Base-by-base conservation (phyloP, 257 asterid genomes). In the Rubia yunnanensis region DNA sequence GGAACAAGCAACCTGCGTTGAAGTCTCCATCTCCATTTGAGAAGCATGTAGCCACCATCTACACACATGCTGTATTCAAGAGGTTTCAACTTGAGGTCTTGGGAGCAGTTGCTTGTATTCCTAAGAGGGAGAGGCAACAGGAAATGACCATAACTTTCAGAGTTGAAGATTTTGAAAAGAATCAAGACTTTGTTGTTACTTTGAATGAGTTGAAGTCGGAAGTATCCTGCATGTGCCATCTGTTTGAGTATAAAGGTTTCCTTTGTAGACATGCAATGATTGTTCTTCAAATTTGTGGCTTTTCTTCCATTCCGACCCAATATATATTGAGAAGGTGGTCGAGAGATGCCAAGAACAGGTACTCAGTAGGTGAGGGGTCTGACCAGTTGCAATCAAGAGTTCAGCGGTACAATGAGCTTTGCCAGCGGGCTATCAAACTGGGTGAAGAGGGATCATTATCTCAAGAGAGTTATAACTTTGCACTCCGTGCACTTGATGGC, bases 11-110 rank as follows among this genome's bases (percentile, higher is more conserved):
- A 76, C 96, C 95, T 23, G 79, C 87, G 61, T 76, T 92, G 81
- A 89, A 80, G 74, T 92, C 99, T 65, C 99, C 97, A 5, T 92
- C 99, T 17, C 99, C 99, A 34, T 89, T 92, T 67, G 99, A 89
- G 87, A 92, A 89, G 80, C 90, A 89, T n/a, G 76, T 86, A 60
- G 85, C 96, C 31, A 85, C 82, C 66, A 61, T 86, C 35, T 92
- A 87, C 73, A 86, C 96, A 27, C 79, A 84, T 74, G 82, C 91
- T 23, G 87, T 92, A 60, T 86, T 92, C 65, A 84, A 79, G 83
- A 89, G 80, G 78, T 92, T 89, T 77, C 96, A 92, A 76, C 70
- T 80, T 34, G 97, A 92, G 79, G 96, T 90, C 39, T 74, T 92
- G 87, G 97, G 96, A 71, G 97, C 94, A 10, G 96, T 85, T 53